A percentile compares a stretch with the other conserved stretches of the same genome.
These are phyloP conservation scores for Pseudonitzschia delicatissima DNA, from an alignment of 108 stramenopile species.

Conservation along the genomic window DNA sequence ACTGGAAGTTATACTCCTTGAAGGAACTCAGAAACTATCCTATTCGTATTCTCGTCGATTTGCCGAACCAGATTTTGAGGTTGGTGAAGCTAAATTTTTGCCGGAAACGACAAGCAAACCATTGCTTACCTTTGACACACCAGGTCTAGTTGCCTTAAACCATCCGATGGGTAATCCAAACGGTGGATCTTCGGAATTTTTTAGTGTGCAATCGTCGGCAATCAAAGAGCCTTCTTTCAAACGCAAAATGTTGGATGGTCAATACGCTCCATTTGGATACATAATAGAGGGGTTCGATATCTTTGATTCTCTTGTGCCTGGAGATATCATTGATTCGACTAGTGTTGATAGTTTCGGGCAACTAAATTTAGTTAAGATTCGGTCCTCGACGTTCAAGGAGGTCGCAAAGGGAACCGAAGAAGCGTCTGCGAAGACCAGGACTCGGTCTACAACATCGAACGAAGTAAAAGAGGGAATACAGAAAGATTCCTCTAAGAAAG, in stretches of 20 bases:
- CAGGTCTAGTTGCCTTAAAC: conserved; percentile 75
- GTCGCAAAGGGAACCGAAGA: conserved; percentile 39
- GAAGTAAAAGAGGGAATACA: neutral
- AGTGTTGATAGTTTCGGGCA: conserved; percentile 71
- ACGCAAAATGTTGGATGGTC: conserved; percentile 58
- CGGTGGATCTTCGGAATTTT: conserved; percentile 82
- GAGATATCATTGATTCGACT: conserved; percentile 75
- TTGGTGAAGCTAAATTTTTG: conserved; percentile 25
- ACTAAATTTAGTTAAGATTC: conserved; percentile 75
- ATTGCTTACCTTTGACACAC: conserved; percentile 71
- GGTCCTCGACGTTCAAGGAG: conserved; percentile 45
- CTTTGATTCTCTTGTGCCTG: conserved; percentile 57
- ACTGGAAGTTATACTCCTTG: conserved; percentile 76
- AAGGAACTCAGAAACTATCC: conserved; percentile 54
- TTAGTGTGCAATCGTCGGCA: conserved; percentile 48
- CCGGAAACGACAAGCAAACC: conserved; percentile 50
- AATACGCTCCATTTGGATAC: conserved; percentile 85
- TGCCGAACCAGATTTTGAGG: conserved; percentile 15
- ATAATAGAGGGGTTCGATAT: conserved; percentile 68
- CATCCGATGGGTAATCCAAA: conserved; percentile 74
- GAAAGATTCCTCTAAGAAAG: neutral
- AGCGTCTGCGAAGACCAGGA: conserved; percentile 2
- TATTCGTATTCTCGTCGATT: conserved; percentile 34
- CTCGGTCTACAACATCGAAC: neutral
- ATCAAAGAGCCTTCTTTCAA: conserved; percentile 31